Conservation (phyloP, 306 rosid genomes). For the Quercus variabilis region DNA sequence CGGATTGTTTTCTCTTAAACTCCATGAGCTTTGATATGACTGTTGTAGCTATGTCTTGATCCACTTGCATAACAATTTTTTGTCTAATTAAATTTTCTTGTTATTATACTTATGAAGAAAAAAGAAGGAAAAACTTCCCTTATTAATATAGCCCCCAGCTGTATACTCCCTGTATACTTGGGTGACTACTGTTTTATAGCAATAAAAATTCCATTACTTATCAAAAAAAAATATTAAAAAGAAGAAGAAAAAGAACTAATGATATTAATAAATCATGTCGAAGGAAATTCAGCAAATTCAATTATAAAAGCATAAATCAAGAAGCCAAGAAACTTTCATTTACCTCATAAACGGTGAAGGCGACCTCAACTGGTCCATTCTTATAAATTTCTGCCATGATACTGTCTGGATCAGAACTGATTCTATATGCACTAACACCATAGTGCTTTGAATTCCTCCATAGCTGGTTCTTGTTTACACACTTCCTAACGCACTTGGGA, state of each 20-base stretch:
- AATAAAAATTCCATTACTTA: no score
- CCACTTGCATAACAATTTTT: background rate
- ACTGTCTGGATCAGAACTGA: conserved; percentile 54
- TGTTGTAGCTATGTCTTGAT: background rate
- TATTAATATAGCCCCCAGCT: no score
- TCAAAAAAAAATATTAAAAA: background rate
- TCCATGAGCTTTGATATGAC: background rate
- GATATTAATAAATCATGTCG: background rate
- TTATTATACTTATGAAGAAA: background rate
- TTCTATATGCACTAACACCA: conserved; percentile 60
- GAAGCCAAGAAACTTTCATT: conserved; percentile 14
- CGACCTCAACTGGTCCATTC: conserved; percentile 92
- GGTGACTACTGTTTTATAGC: no score
- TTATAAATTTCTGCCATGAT: conserved; percentile 89
- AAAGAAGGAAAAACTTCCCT: no score
- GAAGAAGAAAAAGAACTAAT: background rate
- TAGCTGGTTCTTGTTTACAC: conserved; percentile 58
- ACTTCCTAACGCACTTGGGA: conserved; percentile 72
- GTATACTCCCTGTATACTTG: no score
- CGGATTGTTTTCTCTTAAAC: background rate
- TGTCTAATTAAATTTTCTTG: background rate
- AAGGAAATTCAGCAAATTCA: conserved; percentile 14
- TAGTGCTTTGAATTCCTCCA: conserved; percentile 83
- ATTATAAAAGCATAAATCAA: conserved; percentile 4
- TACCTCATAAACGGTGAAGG: conserved; percentile 91